phyloP scores from a whole-genome alignment of 2,329 filamentous ascomycete genomes.

The Zelopaecilomyces penicillatus region DNA sequence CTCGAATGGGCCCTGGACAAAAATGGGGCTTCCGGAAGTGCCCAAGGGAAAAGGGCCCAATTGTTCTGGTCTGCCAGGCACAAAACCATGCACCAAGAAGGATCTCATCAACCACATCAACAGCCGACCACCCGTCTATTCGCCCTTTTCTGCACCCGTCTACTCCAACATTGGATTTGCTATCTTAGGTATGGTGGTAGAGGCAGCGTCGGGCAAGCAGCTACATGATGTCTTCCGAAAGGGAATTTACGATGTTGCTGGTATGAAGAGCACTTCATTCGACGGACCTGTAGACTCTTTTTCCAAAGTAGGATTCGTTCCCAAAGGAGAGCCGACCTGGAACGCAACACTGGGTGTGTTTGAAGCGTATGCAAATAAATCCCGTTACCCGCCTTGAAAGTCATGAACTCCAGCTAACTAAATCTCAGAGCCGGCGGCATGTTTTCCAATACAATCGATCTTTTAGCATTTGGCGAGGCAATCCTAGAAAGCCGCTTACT shows the following conservation, averaged over 20 bases:
- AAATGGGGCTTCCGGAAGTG: constrained; percentile 24
- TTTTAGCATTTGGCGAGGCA: constrained; percentile 32
- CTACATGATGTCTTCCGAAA: constrained; percentile 31
- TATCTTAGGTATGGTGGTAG: constrained; percentile 36
- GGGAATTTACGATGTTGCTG: constrained; percentile 32
- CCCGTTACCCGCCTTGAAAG: too few species aligned
- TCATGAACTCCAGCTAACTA: neutral
- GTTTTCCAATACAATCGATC: constrained; percentile 33
- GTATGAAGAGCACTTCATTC: constrained; percentile 32
- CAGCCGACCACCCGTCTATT: constrained; percentile 28
- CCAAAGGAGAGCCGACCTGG: constrained; percentile 24
- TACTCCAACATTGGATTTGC: constrained; percentile 43
- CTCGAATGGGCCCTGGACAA: constrained; percentile 17
- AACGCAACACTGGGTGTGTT: constrained; percentile 25
- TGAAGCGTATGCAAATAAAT: constrained; percentile 20
- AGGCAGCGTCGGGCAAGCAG: constrained; percentile 32
- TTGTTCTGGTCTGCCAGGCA: constrained; percentile 27
- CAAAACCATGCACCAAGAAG: constrained; percentile 20
- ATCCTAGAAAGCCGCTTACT: constrained; percentile 36
- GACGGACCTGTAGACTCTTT: constrained; percentile 21
- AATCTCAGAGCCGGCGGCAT: constrained; percentile 27
- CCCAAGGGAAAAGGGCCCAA: constrained; percentile 18
- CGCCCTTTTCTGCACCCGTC: constrained; percentile 33
- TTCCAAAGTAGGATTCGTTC: constrained; percentile 25
- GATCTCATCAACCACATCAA: constrained; percentile 21